Evolutionary conservation across 805 yeast genomes (phyloP), one percentile per base, ranked within the genome.

Genomic region (Starmerella scarabaei): DNA sequence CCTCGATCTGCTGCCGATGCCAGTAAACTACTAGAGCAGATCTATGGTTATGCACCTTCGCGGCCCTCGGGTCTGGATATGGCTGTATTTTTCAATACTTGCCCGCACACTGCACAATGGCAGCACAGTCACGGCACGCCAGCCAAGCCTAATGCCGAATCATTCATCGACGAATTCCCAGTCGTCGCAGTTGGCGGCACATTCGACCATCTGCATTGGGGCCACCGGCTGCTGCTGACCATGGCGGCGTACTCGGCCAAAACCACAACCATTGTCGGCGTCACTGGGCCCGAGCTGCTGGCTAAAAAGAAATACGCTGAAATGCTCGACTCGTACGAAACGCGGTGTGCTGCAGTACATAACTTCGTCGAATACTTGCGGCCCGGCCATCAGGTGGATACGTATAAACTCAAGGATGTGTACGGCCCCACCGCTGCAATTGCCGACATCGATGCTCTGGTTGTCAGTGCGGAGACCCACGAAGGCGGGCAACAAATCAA

Each of bases 171-270:
- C 21, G 15, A 30, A 21, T 47, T 29, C 31, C 27, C 14, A 3
- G 39, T 24, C 1, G 56, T 48, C 0, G 59, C 94, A 0, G 76
- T 88, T 1, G 98, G 98, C 0, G 99, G 99, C 0, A 91, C 98
- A 0, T 91, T 91, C 62, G 99, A 91, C 55, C 97, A 91, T 60
- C 55, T 91, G 28, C 99, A 91, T 52, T 93, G 80, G 54, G 99
- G 97, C 0, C 99, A 91, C 60, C 83, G 81, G 57, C 78, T 91
- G 21, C 64, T 91, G 21, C 65, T 91, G 8, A 76, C 91, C 0
- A 65, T 81, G 43, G 68, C 93, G 0, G 73, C 75, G 0, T 84
- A 75, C 53, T 48, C 82, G 6, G 66, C 93, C 0, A 52, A 59
- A 2, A 50, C 57, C 2, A 61, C 59, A 18, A 62, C 91, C 12